Evolutionary conservation across 2,329 filamentous ascomycete genomes (phyloP), one percentile per base, ranked within the genome.

Genomic region (Colletotrichum sp.): DNA sequence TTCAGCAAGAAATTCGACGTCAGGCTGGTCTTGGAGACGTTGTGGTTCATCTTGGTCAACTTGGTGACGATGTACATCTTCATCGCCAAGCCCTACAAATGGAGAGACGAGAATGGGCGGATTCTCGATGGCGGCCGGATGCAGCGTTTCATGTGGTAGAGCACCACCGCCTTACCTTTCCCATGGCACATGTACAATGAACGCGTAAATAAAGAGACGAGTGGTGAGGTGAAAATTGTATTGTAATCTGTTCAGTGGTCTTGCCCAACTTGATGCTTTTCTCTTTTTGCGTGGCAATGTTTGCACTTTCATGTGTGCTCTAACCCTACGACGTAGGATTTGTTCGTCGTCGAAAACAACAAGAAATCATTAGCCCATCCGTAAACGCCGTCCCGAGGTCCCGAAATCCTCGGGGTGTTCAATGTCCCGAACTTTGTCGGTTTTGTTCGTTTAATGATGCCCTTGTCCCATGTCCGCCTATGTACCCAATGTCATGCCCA

Each of bases 91-190:
- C 92, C 92, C 0, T 97, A 95, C 78, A 84, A 89, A 71, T 97
- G 95, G 94, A 84, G 82, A 78, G 84, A 86, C 2, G 87, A 88
- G 69, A 87, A 90, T 30, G 91, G 91, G 10, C 84, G 81, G 8
- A 62, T 90, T 4, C 86, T 91, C 36, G 91, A 93, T 62, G 86
- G 81, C 0, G 92, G 92, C 5, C 87, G 86, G 21, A 83, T 92
- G 76, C 95, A 97, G 87, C 89, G 95, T 69, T 98, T 98, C 82
- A 95, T 98, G 92, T 98, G 94, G 94, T 96, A 85, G 81, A 69
- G 3, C 13, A 7, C 1, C 5, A 1, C 6, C 15, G 2, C 24
- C 6, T 6, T 8, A n/a, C 13, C 24, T 30, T 8, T 4, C 30
- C 7, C 21, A 6, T 8, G 9, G 18, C 15, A 36, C 34, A 6